Evolutionary conservation across 352 stramenopile species (phyloP), one percentile per base, ranked within the genome.

Genomic region (Phytophthora hybrid): DNA sequence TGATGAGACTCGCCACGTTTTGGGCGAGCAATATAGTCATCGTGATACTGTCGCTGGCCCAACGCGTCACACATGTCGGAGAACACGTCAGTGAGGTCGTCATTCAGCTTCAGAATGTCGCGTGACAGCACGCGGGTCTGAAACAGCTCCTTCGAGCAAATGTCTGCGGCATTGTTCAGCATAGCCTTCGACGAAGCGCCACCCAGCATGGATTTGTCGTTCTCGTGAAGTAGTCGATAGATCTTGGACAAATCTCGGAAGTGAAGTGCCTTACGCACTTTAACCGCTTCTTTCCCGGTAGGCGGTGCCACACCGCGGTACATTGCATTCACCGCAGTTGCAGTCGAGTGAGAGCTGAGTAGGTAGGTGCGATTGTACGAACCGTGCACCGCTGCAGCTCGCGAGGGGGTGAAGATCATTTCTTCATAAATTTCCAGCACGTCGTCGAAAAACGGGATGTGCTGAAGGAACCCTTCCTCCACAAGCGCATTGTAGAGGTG

Each of bases 391-490:
- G 66, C 75, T 14, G 66, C 66, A 3, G 63, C 67, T 6, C 75
- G 66, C 5, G 78, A 81, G 7, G 78, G 69, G 4, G 72, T 76
- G 47, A 85, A 85, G 5, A 83, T 71, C 26, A 62, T 63, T 26
- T 63, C 1, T 3, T 79, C 76, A 46, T 80, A 80, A 4, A 77
- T 26, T 0, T 66, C 18, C 47, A 85, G 52, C 34, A 79, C n/a
- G 0, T 69, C 69, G 10, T 83, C 79, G 16, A 81, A 71, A 52
- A 78, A 78, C 9, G 66, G 64, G n/a, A 79, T 78, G 31, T 55
- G 41, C 1, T 69, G 34, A 6, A 85, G 31, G 21, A 75, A 62
- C 0, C 55, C 21, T 51, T 60, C 57, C 23, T 78, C 53, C 16
- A 71, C 34, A 9, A 85, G 49, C 11, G 73, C 78, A 47, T 68